Base-by-base conservation (phyloP, 2,329 filamentous ascomycete species). In the Lithohypha guttulata region DNA sequence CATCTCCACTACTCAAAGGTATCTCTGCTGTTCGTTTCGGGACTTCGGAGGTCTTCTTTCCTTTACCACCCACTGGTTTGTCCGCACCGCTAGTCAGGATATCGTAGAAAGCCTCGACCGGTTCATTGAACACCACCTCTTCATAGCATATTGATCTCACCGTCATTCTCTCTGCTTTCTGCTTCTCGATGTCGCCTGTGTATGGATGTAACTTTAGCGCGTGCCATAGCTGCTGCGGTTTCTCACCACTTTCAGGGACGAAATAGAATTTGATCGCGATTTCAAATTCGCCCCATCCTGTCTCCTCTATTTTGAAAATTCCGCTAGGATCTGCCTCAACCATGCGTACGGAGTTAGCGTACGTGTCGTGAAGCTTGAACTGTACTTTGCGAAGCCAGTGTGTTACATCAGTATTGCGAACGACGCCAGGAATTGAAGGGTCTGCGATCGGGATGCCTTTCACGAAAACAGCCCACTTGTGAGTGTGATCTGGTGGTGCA, bases 311-410 rank as follows among this genome's bases (percentile, higher is more conserved):
- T 54, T 84, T 70, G 54, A 95, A 98, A n/a, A n/a, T n/a, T n/a
- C n/a, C n/a, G n/a, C n/a, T n/a, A 8, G 69, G 86, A 55, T 83
- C 75, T 44, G 76, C 75, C 54, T 94, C 87, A 54, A 91, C 70
- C 58, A 81, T 93, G 51, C 91, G 81, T 15, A 91, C 73, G 42
- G 83, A 83, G 60, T 95, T 93, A 19, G 85, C 79, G 59, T 95
- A 96, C 7, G 89, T 95, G 61, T 96, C 87, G 69, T 95, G 89
- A 11, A 98, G 76, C 62, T 96, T 96, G 66, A 98, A 98, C 59
- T 95, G 87, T 1, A 98, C 89, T 54, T 93, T 89, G 42, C 89
- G 84, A 50, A 96, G 72, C 86, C 91, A 98, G 61, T 93, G 91
- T 19, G 84, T 86, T 50, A 96, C 81, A 56, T 94, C 84, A 11